phyloP scores from a whole-genome alignment of 352 stramenopile genomes.

The Globisporangium alternatum region DNA sequence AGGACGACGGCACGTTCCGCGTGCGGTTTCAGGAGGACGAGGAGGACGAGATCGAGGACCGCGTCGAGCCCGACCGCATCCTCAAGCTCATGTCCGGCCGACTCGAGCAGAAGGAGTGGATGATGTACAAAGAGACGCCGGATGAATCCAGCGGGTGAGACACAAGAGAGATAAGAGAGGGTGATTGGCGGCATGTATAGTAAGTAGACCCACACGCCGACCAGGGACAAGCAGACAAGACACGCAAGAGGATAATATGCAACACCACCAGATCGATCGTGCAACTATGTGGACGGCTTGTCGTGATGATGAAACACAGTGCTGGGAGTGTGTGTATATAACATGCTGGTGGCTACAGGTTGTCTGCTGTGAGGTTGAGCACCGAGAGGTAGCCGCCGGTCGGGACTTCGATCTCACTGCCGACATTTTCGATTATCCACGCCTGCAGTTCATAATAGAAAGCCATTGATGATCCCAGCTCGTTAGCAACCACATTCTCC shows the following conservation, averaged over 20 bases:
- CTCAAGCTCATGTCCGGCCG: slow-evolving; percentile 68
- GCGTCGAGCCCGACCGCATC: slow-evolving; percentile 36
- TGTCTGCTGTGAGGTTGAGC: slow-evolving; percentile 37
- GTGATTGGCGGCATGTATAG: background rate
- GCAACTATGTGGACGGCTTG: background rate
- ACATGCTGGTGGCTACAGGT: slow-evolving; percentile 25
- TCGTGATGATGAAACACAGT: background rate
- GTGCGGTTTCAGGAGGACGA: slow-evolving; percentile 55
- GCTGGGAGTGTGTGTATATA: background rate
- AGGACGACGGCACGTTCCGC: slow-evolving; percentile 52
- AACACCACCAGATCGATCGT: background rate
- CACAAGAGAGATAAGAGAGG: background rate
- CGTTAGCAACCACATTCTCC: too few relatives aligned
- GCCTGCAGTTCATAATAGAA: slow-evolving; percentile 12
- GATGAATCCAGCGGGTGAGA: slow-evolving; percentile 9
- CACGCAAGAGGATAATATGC: too few relatives aligned
- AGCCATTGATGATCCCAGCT: background rate
- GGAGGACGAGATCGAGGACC: slow-evolving; percentile 57
- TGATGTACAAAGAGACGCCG: slow-evolving; percentile 63
- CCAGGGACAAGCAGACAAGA: too few relatives aligned
- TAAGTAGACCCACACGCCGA: background rate
- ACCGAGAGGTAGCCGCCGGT: slow-evolving; percentile 45
- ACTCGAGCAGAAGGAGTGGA: slow-evolving; percentile 65
- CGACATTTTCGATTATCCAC: slow-evolving; percentile 50
- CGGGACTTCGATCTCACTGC: slow-evolving; percentile 27